Evolutionary conservation across 1,284 basidiomycete genomes (phyloP), one percentile per base, ranked within the genome.

Genomic region (Ceratobasidium sp.): DNA sequence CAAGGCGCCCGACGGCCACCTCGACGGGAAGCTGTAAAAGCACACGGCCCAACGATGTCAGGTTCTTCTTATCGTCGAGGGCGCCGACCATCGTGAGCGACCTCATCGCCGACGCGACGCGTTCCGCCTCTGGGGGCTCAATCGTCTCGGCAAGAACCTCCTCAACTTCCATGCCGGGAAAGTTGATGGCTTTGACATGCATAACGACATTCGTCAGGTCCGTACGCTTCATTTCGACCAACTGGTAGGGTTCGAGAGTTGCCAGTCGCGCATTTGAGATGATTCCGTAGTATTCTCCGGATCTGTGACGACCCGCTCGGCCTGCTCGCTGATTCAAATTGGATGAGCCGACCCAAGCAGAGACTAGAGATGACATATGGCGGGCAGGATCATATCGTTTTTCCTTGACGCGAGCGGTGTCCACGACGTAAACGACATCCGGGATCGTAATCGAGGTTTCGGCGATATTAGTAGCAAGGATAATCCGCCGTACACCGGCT

Each of bases 361-460:
- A 90, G 62, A 95, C 88, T 35, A 97, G 83, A 49, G 92, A 90
- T 0, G 92, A 93, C 80, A 96, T 90, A 74, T 93, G 92, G 31
- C 89, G 85, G 64, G 92, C 87, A 0, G 95, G 94, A 77, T 98
- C 94, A 77, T 94, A 98, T n/a, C 91, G 87, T 76, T 93, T 88
- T 79, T 98, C 94, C 80, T 96, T 97, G 77, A 96, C 86, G 76
- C 90, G 90, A 27, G 86, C 96, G 0, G 91, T 86, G 77, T 98
- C 96, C 52, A 98, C 88, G 55, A 98, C 96, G 76, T 94, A 96
- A 5, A 97, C 94, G 31, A 98, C 94, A 76, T 98, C 93, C 0
- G 96, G 96, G 73, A 98, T 98, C 0, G 96, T 98, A 74, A 98
- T 86, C 4, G 93, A 95, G 0, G 95, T 97, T 80, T 98, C 96